phyloP scores from a whole-genome alignment of 2,329 filamentous ascomycete genomes.

The Colletotrichum lini region DNA sequence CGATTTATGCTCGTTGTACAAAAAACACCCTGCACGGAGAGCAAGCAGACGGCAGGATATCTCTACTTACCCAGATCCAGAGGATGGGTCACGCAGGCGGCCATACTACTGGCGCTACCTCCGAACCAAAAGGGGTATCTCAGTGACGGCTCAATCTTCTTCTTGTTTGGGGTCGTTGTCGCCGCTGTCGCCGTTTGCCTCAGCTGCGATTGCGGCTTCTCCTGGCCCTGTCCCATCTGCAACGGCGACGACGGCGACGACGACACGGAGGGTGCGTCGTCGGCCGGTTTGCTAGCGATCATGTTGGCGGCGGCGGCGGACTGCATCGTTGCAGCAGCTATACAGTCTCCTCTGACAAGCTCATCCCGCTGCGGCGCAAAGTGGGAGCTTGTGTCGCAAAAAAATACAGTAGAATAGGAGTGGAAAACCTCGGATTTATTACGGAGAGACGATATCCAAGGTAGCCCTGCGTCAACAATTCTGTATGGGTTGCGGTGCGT shows the following conservation, averaged over 20 bases:
- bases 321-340: constrained; percentile 47
- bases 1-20: constrained; percentile 7
- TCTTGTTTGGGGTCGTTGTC: constrained; percentile 43
- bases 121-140: constrained; percentile 95
- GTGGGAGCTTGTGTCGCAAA: constrained; percentile 9
- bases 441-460: constrained; percentile 7
- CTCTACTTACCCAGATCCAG: constrained; percentile 84
- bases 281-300: constrained; percentile 27
- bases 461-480: constrained; percentile 15
- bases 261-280: constrained; percentile 14
- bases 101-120: constrained; percentile 92
- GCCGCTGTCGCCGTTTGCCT: constrained; percentile 4
- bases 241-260: constrained; percentile 17
- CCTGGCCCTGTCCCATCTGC: constrained; percentile 21
- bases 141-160: constrained; percentile 59
- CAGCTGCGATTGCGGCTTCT: constrained; percentile 37
- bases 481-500: background rate
- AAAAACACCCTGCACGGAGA: background rate
- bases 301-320: constrained; percentile 36
- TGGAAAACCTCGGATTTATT: background rate
- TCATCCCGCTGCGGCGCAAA: constrained; percentile 37
- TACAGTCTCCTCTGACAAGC: constrained; percentile 7
- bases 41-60: background rate
- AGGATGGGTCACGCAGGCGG: constrained; percentile 92
- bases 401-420: background rate